Evolutionary conservation across 257 asterid species (phyloP), one percentile per base, ranked within the genome.

Genomic region (Penstemon davidsonii): DNA sequence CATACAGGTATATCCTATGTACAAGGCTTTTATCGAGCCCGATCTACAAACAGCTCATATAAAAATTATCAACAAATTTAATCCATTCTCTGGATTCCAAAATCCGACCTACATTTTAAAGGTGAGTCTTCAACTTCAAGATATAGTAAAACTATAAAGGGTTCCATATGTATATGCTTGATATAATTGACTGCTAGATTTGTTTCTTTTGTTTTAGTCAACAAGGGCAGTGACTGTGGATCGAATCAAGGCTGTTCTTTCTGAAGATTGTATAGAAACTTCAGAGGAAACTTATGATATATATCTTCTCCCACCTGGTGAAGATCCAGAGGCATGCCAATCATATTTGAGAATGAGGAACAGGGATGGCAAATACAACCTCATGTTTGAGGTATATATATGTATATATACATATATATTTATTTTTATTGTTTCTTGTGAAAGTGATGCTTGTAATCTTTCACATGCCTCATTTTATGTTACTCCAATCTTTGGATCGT

Each of bases 281-380:
- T 82, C 80, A 3, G 99, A 91, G 84, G 96, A 94, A 86, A 94
- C 97, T 61, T 94, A 94, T 79, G 99, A 94, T 64, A 94, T 94
- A 56, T 94, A 87, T 86, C 97, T 94, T 73, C 90, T 94, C 43
- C 99, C 99, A 50, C 99, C 99, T 19, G 96, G 99, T 51, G 99
- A 94, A 83, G 99, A 94, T 83, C 97, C 96, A 54, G 99, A 94
- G 80, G 96, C 97, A 55, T 94, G 99, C 70, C 99, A 94, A 71
- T 94, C 99, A 5, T 94, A 94, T 81, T 79, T 94, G 86, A 88
- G 99, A 86, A 94, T 94, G 99, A 85, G 99, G 84, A 91, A 91
- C 78, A 81, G 87, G 75, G 97, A 94, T 67, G 99, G 99, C 46
- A 94, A 87, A 76, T 94, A 94, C 85, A 94, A 79, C 82, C 99